These are phyloP conservation scores for Leccinum ponderosum DNA, from an alignment of 1,284 basidiomycete genomes.

Conservation along the genomic window DNA sequence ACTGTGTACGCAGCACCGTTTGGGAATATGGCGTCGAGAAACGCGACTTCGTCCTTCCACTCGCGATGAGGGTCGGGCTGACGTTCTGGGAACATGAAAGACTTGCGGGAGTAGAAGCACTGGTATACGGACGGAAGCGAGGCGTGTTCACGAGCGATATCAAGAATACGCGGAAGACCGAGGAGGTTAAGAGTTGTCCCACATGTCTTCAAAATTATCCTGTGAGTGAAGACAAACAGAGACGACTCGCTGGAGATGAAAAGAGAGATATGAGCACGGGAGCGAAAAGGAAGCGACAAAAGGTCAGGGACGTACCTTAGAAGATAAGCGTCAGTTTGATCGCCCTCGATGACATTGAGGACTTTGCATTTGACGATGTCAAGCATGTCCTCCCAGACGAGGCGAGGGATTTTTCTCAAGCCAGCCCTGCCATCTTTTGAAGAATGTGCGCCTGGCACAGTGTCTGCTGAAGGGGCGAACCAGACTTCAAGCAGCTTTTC, in stretches of 20 bases:
- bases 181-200: conserved; percentile 98
- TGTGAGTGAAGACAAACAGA: conserved; percentile 94
- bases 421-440: conserved; percentile 54
- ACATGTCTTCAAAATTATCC: conserved; percentile 98
- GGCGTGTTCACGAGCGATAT: conserved; percentile 83
- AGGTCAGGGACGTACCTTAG: conserved; percentile 67
- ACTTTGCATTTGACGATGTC: conserved; percentile 98
- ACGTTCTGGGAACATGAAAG: conserved; percentile 99
- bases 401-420: conserved; percentile 74
- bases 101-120: conserved; percentile 98
- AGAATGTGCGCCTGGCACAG: conserved; percentile 49
- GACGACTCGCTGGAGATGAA: conserved; percentile 84
- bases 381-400: conserved; percentile 96
- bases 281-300: neutral
- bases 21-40: conserved; percentile 86
- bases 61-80: conserved; percentile 93
- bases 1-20: conserved; percentile 94
- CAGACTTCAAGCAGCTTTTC: conserved; percentile 99
- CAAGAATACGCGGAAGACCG: conserved; percentile 89
- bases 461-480: conserved; percentile 82
- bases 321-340: conserved; percentile 93
- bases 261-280: conserved; percentile 11
- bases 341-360: conserved; percentile 84
- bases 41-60: conserved; percentile 93
- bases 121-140: conserved; percentile 76